Conservation (phyloP, 2,329 filamentous ascomycete genomes). For the Clarireedia sp. region DNA sequence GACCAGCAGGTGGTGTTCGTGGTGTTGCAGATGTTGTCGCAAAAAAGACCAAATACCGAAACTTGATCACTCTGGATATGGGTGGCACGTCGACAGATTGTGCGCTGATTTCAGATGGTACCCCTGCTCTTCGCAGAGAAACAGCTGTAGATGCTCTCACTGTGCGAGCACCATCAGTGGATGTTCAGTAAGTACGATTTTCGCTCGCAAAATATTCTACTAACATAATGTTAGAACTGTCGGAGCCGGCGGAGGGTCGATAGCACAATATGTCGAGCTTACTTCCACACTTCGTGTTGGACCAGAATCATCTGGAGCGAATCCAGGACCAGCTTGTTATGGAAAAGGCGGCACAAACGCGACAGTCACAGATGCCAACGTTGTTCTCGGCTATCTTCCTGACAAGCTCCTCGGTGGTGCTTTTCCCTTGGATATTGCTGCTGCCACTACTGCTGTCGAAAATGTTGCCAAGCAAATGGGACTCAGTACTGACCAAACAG, state of each 20-base stretch:
- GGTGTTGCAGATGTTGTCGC: background rate
- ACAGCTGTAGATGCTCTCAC: background rate
- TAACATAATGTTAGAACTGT: background rate
- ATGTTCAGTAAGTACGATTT: background rate
- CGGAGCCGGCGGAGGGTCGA: slow-evolving; percentile 2
- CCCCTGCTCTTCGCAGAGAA: background rate
- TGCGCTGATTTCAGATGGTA: background rate
- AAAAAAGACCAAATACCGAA: slow-evolving; percentile 1
- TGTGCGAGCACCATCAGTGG: slow-evolving; percentile 2
- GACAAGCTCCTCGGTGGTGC: slow-evolving; percentile 1
- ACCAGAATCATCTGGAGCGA: slow-evolving; percentile 4
- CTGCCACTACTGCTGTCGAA: background rate
- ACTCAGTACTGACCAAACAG: slow-evolving; percentile 1
- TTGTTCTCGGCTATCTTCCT: slow-evolving; percentile 2
- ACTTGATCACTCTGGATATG: slow-evolving; percentile 3
- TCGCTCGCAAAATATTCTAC: background rate
- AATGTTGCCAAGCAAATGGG: background rate
- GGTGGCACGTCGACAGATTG: background rate
- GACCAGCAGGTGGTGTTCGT: background rate
- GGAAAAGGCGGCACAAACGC: background rate
- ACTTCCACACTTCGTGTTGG: slow-evolving; percentile 1
- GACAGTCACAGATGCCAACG: background rate
- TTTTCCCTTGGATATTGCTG: background rate
- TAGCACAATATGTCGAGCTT: slow-evolving; percentile 2
- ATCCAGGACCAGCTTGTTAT: slow-evolving; percentile 4